These are phyloP conservation scores for Nakazawaea peltata DNA, from an alignment of 805 yeast species.

Conservation along the genomic window DNA sequence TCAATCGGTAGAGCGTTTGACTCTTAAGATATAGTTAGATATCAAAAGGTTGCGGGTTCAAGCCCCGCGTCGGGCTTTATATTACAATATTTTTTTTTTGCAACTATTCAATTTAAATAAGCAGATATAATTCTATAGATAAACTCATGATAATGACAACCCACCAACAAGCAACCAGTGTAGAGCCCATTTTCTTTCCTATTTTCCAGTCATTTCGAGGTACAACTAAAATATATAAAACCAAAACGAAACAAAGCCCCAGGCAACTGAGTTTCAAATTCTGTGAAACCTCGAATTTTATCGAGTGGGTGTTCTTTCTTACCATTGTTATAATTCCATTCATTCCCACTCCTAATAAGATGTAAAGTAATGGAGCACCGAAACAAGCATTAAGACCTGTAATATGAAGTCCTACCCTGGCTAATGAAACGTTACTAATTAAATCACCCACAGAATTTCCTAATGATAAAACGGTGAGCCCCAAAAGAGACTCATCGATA, in stretches of 20 bases:
- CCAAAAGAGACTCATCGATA: constrained; percentile 39
- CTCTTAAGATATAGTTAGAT: constrained; percentile 7
- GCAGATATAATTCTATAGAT: neutral
- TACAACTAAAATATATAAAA: constrained; percentile 28
- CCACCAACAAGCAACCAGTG: constrained; percentile 24
- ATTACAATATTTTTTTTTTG: neutral
- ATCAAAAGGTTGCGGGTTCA: constrained; percentile 12
- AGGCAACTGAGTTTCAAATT: constrained; percentile 29
- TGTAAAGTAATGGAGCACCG: constrained; percentile 43
- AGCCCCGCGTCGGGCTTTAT: constrained; percentile 11
- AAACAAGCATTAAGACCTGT: constrained; percentile 45
- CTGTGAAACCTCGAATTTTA: constrained; percentile 29
- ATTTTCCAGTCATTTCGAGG: constrained; percentile 41
- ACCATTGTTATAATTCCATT: constrained; percentile 29
- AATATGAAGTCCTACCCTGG: constrained; percentile 26
- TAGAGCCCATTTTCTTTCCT: constrained; percentile 30
- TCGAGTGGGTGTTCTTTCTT: constrained; percentile 8
- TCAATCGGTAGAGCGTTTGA: constrained; percentile 12
- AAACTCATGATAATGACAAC: constrained; percentile 9
- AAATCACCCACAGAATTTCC: constrained; percentile 47
- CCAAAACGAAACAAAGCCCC: constrained; percentile 31
- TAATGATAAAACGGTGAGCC: constrained; percentile 38
- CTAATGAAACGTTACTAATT: constrained; percentile 38
- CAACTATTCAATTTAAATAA: neutral
- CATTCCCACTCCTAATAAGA: constrained; percentile 42